Evolutionary conservation across 805 yeast genomes (phyloP).

Genomic region (Lachancea dasiensis): DNA sequence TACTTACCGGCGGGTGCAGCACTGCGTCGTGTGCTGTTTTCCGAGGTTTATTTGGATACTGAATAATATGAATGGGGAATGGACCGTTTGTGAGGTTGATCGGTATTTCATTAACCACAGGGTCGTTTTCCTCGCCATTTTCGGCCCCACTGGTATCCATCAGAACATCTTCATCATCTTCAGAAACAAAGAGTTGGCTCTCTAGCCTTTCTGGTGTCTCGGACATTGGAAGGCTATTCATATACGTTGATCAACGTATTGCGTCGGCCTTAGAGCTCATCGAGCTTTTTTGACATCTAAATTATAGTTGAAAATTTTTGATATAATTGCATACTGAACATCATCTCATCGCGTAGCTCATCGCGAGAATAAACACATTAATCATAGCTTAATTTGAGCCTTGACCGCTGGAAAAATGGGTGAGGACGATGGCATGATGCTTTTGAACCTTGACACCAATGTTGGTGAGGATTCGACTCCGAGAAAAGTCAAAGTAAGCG

Average conservation of each 20-base stretch:
- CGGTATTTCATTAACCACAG: slow-evolving; percentile 57
- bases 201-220: slow-evolving; percentile 4
- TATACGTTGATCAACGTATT: not conserved
- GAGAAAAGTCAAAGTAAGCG: slow-evolving; percentile 42
- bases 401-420: slow-evolving; percentile 15
- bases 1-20: slow-evolving; percentile 35
- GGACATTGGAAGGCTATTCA: slow-evolving; percentile 3
- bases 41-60: slow-evolving; percentile 43
- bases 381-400: not conserved
- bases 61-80: slow-evolving; percentile 41
- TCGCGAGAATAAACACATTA: not conserved
- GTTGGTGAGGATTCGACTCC: slow-evolving; percentile 21
- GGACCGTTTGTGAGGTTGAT: slow-evolving; percentile 38
- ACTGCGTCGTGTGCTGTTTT: slow-evolving; percentile 22
- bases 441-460: slow-evolving; percentile 66
- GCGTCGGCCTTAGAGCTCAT: slow-evolving; percentile 3
- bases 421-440: slow-evolving; percentile 37
- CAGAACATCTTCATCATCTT: slow-evolving; percentile 32
- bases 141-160: slow-evolving; percentile 10
- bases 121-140: slow-evolving; percentile 44
- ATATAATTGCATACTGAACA: slow-evolving; percentile 2
- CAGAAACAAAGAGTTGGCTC: slow-evolving; percentile 32
- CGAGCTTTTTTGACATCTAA: slow-evolving; percentile 2
- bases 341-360: slow-evolving; percentile 5
- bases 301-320: slow-evolving; percentile 13